Conservation (phyloP, 2,329 filamentous ascomycete species). For the Chrysosporium keratinophilum region DNA sequence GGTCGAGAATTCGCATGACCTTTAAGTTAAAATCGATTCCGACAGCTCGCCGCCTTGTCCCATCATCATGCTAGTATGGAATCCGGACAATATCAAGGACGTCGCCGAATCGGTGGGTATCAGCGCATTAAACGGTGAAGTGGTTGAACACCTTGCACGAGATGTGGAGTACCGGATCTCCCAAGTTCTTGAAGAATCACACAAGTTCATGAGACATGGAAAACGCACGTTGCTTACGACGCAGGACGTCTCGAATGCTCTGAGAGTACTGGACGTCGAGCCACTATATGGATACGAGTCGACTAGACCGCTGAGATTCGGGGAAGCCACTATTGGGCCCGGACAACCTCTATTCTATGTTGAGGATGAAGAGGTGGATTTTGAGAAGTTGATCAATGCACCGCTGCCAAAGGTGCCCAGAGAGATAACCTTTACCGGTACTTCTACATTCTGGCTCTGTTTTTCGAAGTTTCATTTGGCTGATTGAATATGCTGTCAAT, state of each 20-base stretch:
- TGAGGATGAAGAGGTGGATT: conserved; percentile 96
- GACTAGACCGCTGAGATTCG: conserved; percentile 76
- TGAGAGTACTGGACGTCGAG: conserved; percentile 81
- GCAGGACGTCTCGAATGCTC: conserved; percentile 76
- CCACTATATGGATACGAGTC: conserved; percentile 95
- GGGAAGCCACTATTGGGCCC: conserved; percentile 84
- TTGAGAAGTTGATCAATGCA: conserved; percentile 97
- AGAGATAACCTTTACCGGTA: conserved; percentile 85
- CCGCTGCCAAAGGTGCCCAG: conserved; percentile 88
- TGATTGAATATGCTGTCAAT: not conserved
- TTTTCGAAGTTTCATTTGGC: not conserved
- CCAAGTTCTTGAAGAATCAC: conserved; percentile 83
- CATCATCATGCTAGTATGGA: conserved; percentile 63
- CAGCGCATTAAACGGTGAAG: conserved; percentile 67
- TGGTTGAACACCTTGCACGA: conserved; percentile 74
- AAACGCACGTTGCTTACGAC: conserved; percentile 79
- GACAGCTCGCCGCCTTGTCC: not conserved
- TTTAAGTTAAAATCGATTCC: not conserved
- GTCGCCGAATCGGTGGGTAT: conserved; percentile 95
- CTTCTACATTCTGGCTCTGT: conserved; percentile 18
- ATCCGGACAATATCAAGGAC: conserved; percentile 88
- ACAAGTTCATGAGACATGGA: conserved; percentile 91
- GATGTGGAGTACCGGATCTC: conserved; percentile 93
- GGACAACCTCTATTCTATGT: conserved; percentile 95
- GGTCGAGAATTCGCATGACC: not conserved